Conservation (phyloP, 805 yeast genomes). For the Jamesozyma lodderae region DNA sequence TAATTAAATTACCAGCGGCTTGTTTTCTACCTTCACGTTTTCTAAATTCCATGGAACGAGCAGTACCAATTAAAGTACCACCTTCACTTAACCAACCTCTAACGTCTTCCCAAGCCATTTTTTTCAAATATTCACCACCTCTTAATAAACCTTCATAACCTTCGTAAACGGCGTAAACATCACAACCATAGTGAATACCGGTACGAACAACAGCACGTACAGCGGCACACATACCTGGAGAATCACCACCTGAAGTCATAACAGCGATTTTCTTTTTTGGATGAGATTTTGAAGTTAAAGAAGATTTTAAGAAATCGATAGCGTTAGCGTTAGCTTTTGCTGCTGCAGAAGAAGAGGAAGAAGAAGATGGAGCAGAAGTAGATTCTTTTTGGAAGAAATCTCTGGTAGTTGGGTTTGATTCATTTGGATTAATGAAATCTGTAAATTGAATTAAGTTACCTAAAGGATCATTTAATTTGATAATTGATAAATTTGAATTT, state of each 20-base stretch:
- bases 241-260: slow-evolving; percentile 98
- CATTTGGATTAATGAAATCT: slow-evolving; percentile 35
- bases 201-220: slow-evolving; percentile 94
- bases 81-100: slow-evolving; percentile 89
- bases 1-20: slow-evolving; percentile 79
- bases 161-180: slow-evolving; percentile 83
- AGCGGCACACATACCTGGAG: slow-evolving; percentile 97
- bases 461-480: slow-evolving; percentile 48
- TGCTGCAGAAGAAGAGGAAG: slow-evolving; percentile 8
- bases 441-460: slow-evolving; percentile 54
- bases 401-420: slow-evolving; percentile 18
- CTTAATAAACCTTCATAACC: slow-evolving; percentile 89
- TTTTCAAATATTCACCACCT: slow-evolving; percentile 72
- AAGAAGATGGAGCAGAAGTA: slow-evolving; percentile 7
- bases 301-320: slow-evolving; percentile 11
- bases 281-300: slow-evolving; percentile 8
- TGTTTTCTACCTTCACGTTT: slow-evolving; percentile 76
- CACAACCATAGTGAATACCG: slow-evolving; percentile 80
- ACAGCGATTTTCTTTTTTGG: slow-evolving; percentile 57
- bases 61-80: slow-evolving; percentile 95
- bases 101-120: slow-evolving; percentile 89
- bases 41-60: slow-evolving; percentile 78
- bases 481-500: slow-evolving; percentile 8
- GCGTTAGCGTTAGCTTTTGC: slow-evolving; percentile 12
- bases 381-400: slow-evolving; percentile 17